These are phyloP conservation scores for Ceriops zippeliana DNA, from an alignment of 345 rosid species.

Conservation along the genomic window DNA sequence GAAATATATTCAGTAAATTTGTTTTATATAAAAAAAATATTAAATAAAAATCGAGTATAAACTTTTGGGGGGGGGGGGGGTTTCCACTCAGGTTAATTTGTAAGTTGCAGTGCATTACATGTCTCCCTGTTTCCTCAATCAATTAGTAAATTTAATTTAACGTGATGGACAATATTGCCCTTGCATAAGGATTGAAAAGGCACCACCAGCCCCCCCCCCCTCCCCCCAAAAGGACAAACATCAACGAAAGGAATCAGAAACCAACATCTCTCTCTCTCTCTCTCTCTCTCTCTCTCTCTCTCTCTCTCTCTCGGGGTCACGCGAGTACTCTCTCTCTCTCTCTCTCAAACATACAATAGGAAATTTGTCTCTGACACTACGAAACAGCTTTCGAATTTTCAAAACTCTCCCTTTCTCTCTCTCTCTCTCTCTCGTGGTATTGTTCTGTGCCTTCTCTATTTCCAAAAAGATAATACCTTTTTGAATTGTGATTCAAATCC, in stretches of 20 bases:
- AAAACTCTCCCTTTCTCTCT: constrained; percentile 8
- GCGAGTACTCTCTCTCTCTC: no score
- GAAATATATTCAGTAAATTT: no score
- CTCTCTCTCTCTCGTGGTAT: constrained; percentile 3
- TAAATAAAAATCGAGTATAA: no score
- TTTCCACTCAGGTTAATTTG: no score
- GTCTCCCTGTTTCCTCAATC: no score
- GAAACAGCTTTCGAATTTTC: constrained; percentile 22
- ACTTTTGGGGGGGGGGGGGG: no score
- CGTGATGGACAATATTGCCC: neutral
- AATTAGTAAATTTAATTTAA: no score
- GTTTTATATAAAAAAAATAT: no score
- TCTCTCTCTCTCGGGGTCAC: neutral
- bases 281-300: neutral
- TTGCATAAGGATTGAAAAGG: neutral
- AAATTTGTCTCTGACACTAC: constrained; percentile 28
- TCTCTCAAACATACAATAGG: constrained; percentile 12
- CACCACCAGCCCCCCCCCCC: neutral
- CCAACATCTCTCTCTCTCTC: neutral
- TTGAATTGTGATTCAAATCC: constrained; percentile 9
- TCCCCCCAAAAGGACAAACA: neutral
- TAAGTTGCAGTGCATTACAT: no score
- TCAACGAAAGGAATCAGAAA: neutral
- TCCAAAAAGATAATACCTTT: neutral
- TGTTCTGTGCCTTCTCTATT: constrained; percentile 8